Base-by-base conservation (phyloP, 495 filamentous ascomycete species). In the Neurospora hispaniola region DNA sequence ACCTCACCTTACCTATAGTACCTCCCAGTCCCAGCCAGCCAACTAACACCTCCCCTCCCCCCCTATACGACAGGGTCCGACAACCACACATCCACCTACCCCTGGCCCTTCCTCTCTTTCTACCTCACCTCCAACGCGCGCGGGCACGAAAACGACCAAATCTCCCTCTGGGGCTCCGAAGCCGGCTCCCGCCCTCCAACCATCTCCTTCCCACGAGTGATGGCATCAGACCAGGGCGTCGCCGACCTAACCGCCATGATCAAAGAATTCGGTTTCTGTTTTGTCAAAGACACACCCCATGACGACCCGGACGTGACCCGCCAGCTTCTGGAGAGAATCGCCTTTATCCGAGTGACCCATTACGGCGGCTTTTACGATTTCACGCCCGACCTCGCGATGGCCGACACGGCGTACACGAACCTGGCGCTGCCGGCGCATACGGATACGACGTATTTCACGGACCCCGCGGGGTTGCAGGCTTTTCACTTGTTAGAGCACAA, bases 361-460 rank as follows among this genome's bases (percentile, higher is more conserved):
- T 98, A 98, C 78, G 95, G 93, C 74, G 94, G 92, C 38, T 97
- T 98, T 83, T 98, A 94, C 86, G 93, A 97, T 80, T 97, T 98
- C 80, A 94, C 91, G 1, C 89, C 94, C 41, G 92, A 97, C 79
- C 87, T 97, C 20, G 88, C 92, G 31, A 91, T 88, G 78, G 94
- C 93, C 79, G 95, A 98, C 78, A 97, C 91, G 6, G 95, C 95
- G n/a, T 98, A 97, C 80, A 97, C 94, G 16, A 90, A 87, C 72
- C 83, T 94, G 70, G 87, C 88, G 8, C 85, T 98, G 0, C 86
- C 85, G 35, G 89, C 90, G 9, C 95, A 98, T 78, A 98, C 95
- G 5, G 95, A 98, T 81, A 97, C 88, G 31, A 96, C 94, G 43
- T 98, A 98, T 80, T 98, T 97, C 81, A 91, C 89, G 14, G 94